Evolutionary conservation across 1,284 basidiomycete species (phyloP), one percentile per base, ranked within the genome.

Genomic region (Cutaneotrichosporon sp.): DNA sequence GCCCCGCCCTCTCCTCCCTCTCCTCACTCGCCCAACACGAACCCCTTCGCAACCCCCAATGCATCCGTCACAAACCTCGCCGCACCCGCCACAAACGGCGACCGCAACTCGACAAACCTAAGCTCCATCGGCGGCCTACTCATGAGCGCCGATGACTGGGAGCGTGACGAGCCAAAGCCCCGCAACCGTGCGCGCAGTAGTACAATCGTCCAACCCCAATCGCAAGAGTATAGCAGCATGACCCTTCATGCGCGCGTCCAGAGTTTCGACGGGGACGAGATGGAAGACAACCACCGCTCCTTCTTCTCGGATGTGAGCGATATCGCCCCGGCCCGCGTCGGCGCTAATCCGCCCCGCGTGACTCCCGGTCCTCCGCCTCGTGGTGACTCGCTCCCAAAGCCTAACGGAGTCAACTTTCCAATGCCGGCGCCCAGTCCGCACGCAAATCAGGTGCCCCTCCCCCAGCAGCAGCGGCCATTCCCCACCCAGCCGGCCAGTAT

Each of bases 51-150:
- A 1, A 56, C 55, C 4, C 55, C 55, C 14, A 56, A 56, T 4
- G 38, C 21, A 0, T 56, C 55, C 36, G 38, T 30, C 5, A 40
- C 38, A 0, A 56, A 40, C 22, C 55, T 56, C 22, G n/a, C 34
- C 21, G 5, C 38, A 2, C 34, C 53, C 31, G 38, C 55, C 13
- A 21, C 8, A 16, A 13, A 21, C 32, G 26, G 40, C 9, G 38
- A 46, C 11, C 64, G 65, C 32, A 52, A 65, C 60, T 53, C 46
- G 13, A 31, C 63, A 36, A 66, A 69, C 61, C 53, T 66, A 3
- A 60, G 61, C 5, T 56, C 56, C 11, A 69, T 69, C 47, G 68
- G 68, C 42, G 65, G 63, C 26, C 63, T 69, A 2, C 57, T 68
- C 14, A 46, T 68, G n/a, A 26, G 26, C 26, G 34, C 40, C 60